Evolutionary conservation across 108 stramenopile genomes (phyloP).

Genomic region (Bacterosira constricta): DNA sequence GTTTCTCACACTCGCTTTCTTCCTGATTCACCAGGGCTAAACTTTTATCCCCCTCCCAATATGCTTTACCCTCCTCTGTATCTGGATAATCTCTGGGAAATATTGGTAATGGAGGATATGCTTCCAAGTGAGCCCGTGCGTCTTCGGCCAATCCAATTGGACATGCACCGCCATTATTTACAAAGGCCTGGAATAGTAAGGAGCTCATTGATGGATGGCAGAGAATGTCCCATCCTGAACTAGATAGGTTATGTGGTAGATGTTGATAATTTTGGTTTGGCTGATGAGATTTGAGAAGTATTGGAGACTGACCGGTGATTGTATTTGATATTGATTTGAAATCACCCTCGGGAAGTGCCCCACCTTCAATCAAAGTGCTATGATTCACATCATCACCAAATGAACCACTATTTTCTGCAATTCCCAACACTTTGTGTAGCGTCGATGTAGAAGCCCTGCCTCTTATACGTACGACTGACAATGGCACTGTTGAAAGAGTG

Average conservation of each 20-base stretch:
- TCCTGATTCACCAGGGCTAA: not conserved
- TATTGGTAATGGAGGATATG: constrained; percentile 69
- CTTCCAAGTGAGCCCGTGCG: constrained; percentile 59
- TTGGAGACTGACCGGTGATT: constrained; percentile 6
- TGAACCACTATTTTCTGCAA: not conserved
- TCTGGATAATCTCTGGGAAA: constrained; percentile 85
- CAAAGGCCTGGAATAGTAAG: constrained; percentile 56
- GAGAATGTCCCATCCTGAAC: constrained; percentile 72
- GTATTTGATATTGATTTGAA: constrained; percentile 7
- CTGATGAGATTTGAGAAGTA: constrained; percentile 35
- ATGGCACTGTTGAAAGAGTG: constrained; percentile 23
- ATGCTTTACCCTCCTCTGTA: constrained; percentile 50
- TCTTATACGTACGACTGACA: constrained; percentile 40
- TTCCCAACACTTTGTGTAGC: constrained; percentile 15
- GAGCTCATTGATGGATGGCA: constrained; percentile 50
- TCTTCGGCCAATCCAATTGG: constrained; percentile 81
- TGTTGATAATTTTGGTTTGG: constrained; percentile 31
- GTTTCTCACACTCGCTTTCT: not conserved
- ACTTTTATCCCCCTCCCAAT: constrained; percentile 52
- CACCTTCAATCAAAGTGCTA: constrained; percentile 22
- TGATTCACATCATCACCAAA: constrained; percentile 17
- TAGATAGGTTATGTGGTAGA: constrained; percentile 54
- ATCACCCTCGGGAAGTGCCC: not conserved
- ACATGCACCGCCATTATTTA: constrained; percentile 51
- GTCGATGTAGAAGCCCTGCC: constrained; percentile 19